Conservation (phyloP, 139 green algal genomes). For the Pleodorina starrii region DNA sequence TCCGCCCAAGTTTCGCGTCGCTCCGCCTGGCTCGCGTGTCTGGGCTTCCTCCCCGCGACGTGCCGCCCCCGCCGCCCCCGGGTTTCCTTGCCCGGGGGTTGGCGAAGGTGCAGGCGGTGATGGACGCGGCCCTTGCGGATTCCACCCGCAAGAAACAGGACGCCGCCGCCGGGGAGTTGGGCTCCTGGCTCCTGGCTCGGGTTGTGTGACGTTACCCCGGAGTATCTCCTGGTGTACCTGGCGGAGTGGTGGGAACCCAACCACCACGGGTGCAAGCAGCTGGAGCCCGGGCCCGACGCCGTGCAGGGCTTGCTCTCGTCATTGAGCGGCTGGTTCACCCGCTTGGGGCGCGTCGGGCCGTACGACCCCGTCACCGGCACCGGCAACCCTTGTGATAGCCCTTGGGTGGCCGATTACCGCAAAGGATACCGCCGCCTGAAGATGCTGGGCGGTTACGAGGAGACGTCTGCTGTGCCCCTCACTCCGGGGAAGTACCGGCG, state of each 20-base stretch:
- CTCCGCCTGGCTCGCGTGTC: background rate
- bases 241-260: constrained; percentile 1
- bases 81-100: background rate
- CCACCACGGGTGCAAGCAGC: background rate
- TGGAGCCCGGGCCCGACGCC: background rate
- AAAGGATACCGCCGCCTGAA: background rate
- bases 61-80: background rate
- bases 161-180: background rate
- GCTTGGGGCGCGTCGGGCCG: background rate
- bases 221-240: background rate
- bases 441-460: background rate
- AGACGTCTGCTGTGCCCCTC: background rate
- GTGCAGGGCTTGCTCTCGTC: background rate
- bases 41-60: background rate
- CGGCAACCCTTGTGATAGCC: background rate
- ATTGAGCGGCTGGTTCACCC: background rate
- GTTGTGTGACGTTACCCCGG: background rate
- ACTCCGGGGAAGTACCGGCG: background rate
- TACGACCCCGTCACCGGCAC: background rate
- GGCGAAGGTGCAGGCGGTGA: background rate
- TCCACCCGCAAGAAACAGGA: background rate
- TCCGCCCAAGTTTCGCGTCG: background rate
- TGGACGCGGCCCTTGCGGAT: background rate
- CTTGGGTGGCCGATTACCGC: background rate
- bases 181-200: background rate